Evolutionary conservation across 441 rosid genomes (phyloP).

Genomic region (Jatropha multifida): DNA sequence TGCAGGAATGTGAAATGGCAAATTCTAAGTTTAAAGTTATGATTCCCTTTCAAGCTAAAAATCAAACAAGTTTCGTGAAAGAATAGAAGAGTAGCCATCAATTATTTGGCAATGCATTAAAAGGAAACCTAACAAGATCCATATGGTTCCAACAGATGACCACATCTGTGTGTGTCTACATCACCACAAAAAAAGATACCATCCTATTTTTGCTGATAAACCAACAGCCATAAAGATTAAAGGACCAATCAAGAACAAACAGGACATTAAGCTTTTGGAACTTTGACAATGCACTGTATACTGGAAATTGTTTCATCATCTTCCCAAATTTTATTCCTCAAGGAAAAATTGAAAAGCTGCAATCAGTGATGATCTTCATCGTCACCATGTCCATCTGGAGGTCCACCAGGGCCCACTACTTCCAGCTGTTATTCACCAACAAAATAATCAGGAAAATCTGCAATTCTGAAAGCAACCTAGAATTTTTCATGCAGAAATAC

Average conservation of each 20-base stretch:
- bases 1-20: background rate
- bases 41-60: slow-evolving; percentile 23
- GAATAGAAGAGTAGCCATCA: slow-evolving; percentile 35
- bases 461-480: background rate
- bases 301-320: slow-evolving; percentile 42
- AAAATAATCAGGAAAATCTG: slow-evolving; percentile 3
- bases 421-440: slow-evolving; percentile 60
- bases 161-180: slow-evolving; percentile 27
- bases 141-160: slow-evolving; percentile 25
- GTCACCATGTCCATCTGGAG: slow-evolving; percentile 84
- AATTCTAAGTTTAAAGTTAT: slow-evolving; percentile 4
- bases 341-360: slow-evolving; percentile 26
- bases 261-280: slow-evolving; percentile 27
- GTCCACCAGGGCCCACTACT: slow-evolving; percentile 96
- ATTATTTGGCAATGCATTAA: slow-evolving; percentile 48
- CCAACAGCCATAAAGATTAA: slow-evolving; percentile 36
- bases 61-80: slow-evolving; percentile 32
- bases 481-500: background rate
- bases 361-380: slow-evolving; percentile 57
- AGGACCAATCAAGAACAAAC: slow-evolving; percentile 39
- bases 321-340: slow-evolving; percentile 42
- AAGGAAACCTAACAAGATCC: slow-evolving; percentile 34
- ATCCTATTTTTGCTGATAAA: slow-evolving; percentile 26
- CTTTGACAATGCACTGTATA: slow-evolving; percentile 33
- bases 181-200: slow-evolving; percentile 26